These are phyloP conservation scores for Kernera saxatilis DNA, from an alignment of 345 rosid species.

Conservation along the genomic window DNA sequence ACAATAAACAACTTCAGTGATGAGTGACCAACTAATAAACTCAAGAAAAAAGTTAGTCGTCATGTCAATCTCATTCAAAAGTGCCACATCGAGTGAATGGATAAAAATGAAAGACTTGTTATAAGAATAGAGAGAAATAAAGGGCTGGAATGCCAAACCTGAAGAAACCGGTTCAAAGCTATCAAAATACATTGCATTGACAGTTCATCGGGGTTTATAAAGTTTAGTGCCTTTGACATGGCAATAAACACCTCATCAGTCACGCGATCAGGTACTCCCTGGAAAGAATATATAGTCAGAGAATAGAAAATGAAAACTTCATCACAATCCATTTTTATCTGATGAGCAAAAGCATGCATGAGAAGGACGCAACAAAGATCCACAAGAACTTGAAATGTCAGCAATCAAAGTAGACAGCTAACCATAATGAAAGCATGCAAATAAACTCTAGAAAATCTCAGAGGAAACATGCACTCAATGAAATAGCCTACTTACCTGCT, in stretches of 20 bases:
- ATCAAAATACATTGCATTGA: conserved; percentile 94
- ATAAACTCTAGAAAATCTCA: neutral
- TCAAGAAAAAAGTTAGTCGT: neutral
- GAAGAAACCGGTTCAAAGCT: conserved; percentile 92
- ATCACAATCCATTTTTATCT: neutral
- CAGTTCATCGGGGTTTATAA: conserved; percentile 88
- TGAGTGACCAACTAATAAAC: neutral
- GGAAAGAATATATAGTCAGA: neutral
- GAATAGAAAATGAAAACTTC: neutral
- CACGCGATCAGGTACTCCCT: conserved; percentile 96
- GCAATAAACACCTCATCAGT: conserved; percentile 93
- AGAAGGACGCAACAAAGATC: neutral
- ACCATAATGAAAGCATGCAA: neutral
- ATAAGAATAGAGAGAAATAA: neutral
- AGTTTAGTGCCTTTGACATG: conserved; percentile 95
- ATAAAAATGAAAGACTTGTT: neutral
- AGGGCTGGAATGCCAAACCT: conserved; percentile 39
- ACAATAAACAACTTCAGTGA: neutral
- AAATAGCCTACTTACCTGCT: conserved; percentile 49
- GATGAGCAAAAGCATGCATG: neutral
- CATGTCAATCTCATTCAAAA: neutral
- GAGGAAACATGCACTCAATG: neutral
- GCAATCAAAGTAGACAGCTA: neutral
- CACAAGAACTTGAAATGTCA: neutral
- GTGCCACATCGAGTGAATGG: neutral